Evolutionary conservation across 78 protist genomes (phyloP), one percentile per base, ranked within the genome.

Genomic region (Dictyostelium brefeldianum): DNA sequence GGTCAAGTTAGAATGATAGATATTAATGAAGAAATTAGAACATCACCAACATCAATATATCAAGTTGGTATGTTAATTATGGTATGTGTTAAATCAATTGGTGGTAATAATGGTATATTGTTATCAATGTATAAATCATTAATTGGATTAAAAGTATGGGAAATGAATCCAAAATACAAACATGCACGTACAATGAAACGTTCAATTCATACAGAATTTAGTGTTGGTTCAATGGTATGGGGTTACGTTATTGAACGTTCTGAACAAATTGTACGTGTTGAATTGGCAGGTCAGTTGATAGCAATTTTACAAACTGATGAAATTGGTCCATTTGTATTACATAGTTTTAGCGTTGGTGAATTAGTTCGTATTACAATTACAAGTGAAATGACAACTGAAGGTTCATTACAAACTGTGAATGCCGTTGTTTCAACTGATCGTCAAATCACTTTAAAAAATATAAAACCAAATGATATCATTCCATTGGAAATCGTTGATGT

Each of bases 81-180:
- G 31, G 36, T 27, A 9, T 56, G 27, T 78, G 83, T 78, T 36
- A 78, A 78, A 54, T 20, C 43, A 4, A 36, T 54, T 27, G 29
- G 17, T 14, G 43, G 65, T 50, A 71, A 71, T 8, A 27, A 29
- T 4, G 70, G 83, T 54, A 47, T 78, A 11, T 54, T 29, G 5
- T 36, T 78, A 29, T 56, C 83, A 36, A 22, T 62, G 6, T 25
- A 78, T 27, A n/a, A 22, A 54, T 22, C 57, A 15, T 27, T 54
- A 4, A 54, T 78, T 18, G 83, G 83, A 31, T 31, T 12, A 4
- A 18, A 54, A 51, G 3, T 0, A 1, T 20, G 43, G 50, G 27
- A 36, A 20, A 17, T 25, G 25, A 78, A 78, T 78, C 83, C 83
- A 78, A 51, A 78, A 54, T 78, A 43, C 36, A 56, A 51, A 56